Evolutionary conservation across 441 rosid genomes (phyloP), one percentile per base, ranked within the genome.

Genomic region (Omphalea diandra): DNA sequence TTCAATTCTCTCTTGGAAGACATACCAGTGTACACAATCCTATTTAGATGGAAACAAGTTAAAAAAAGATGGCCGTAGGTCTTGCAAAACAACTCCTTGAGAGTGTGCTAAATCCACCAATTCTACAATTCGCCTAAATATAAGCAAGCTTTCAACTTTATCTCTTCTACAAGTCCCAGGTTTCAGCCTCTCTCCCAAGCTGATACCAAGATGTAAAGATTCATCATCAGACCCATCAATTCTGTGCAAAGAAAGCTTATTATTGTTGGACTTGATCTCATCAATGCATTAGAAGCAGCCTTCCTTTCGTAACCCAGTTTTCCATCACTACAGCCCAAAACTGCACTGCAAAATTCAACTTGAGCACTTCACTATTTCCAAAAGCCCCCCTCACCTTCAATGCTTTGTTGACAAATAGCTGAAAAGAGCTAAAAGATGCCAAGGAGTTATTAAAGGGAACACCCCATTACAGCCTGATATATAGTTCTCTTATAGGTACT

Each of bases 41-140:
- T 80, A 81, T 87, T n/a, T 83, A 10, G 81, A 81, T 14, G 90
- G 82, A 63, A 67, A 75, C 70, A 91, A 46, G 41, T 69, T 69
- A 66, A 91, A 84, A 77, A 75, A 67, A 47, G 93, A 89, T 35
- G 90, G 90, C 59, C 83, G 67, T 65, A 91, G 69, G 71, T 86
- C 92, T 69, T 77, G 80, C 83, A 91, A 84, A 53, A 75, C 77
- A 60, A 79, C 73, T 22, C 89, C 90, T 81, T 83, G 89, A 14
- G 88, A 83, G 55, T 89, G 97, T 33, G 88, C 86, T 14, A 75
- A 81, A 76, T 83, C 88, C 78, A 89, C 89, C 55, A 91, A 73
- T 86, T 89, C 87, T 75, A 88, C 87, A 67, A 88, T 85, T 82
- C 84, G 89, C 87, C 81, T 86, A 74, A 89, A 88, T 58, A 89